These are phyloP conservation scores for Claviceps spartinae DNA, from an alignment of 2,329 filamentous ascomycete species.

Conservation along the genomic window DNA sequence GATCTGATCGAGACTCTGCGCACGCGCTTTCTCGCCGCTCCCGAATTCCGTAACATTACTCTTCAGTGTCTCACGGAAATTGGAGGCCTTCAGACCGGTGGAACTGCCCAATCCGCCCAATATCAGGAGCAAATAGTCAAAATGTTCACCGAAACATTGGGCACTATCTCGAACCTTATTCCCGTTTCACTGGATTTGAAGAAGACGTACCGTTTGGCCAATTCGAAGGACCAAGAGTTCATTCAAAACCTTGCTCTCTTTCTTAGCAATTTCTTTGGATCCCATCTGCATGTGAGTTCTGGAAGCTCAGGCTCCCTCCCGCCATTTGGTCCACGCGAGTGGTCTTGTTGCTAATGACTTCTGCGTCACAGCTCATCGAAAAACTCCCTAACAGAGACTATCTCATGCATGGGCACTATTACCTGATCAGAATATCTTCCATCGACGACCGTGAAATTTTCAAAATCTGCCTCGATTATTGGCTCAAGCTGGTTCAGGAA, in stretches of 20 bases:
- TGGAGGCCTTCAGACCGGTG: slow-evolving; percentile 77
- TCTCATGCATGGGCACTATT: slow-evolving; percentile 91
- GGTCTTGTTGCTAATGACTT: background rate
- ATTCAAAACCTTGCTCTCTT: slow-evolving; percentile 94
- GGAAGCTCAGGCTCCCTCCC: background rate
- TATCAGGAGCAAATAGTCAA: slow-evolving; percentile 94
- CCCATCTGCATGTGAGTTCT: slow-evolving; percentile 61
- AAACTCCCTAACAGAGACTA: slow-evolving; percentile 91
- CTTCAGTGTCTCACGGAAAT: slow-evolving; percentile 96
- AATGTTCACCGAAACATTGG: slow-evolving; percentile 97
- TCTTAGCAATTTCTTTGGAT: slow-evolving; percentile 91
- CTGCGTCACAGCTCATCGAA: slow-evolving; percentile 59
- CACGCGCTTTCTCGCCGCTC: slow-evolving; percentile 80
- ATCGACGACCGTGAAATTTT: slow-evolving; percentile 98
- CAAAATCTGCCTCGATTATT: slow-evolving; percentile 98
- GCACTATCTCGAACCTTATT: slow-evolving; percentile 84
- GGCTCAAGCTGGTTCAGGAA: slow-evolving; percentile 96
- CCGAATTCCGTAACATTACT: slow-evolving; percentile 93
- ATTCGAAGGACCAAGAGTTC: slow-evolving; percentile 90
- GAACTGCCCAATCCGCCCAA: slow-evolving; percentile 48
- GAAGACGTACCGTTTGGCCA: slow-evolving; percentile 80
- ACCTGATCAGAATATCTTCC: slow-evolving; percentile 94
- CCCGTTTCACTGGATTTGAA: slow-evolving; percentile 83
- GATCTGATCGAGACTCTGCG: slow-evolving; percentile 88
- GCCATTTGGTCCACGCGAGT: background rate